Evolutionary conservation across 2,329 filamentous ascomycete genomes (phyloP).

Genomic region (Monosporascus sp.): DNA sequence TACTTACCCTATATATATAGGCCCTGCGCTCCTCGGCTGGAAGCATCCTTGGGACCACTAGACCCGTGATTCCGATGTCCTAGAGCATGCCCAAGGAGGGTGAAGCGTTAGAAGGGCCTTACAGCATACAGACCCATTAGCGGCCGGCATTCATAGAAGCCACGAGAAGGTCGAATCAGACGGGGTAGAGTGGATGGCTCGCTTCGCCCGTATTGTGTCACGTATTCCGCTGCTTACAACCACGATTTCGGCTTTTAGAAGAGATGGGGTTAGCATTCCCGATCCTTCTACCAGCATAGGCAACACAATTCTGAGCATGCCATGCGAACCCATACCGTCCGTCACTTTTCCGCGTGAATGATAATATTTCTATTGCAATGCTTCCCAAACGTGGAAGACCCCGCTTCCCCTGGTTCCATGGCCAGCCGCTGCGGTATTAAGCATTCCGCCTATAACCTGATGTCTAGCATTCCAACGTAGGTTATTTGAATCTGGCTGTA

Average conservation of each 20-base stretch:
- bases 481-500: too few species aligned
- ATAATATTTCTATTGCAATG: too few species aligned
- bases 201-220: slow-evolving; percentile 4
- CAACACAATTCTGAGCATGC: slow-evolving; percentile 65
- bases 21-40: slow-evolving; percentile 78
- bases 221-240: slow-evolving; percentile 8
- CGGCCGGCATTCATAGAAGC: slow-evolving; percentile 4
- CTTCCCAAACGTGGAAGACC: too few species aligned
- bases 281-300: slow-evolving; percentile 57
- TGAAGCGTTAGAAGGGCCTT: slow-evolving; percentile 3
- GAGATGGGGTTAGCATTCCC: slow-evolving; percentile 62
- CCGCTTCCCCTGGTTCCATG: too few species aligned
- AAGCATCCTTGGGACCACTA: slow-evolving; percentile 97
- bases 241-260: slow-evolving; percentile 48
- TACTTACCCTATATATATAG: slow-evolving; percentile 30
- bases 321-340: slow-evolving; percentile 40
- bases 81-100: not conserved
- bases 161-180: slow-evolving; percentile 2
- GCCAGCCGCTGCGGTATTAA: too few species aligned
- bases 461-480: too few species aligned
- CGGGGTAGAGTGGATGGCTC: not conserved
- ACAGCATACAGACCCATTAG: slow-evolving; percentile 1
- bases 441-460: too few species aligned
- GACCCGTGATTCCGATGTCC: slow-evolving; percentile 22
- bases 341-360: too few species aligned